phyloP scores from a whole-genome alignment of 169 alveolate species.

The Cryptosporidium xiaoi region DNA sequence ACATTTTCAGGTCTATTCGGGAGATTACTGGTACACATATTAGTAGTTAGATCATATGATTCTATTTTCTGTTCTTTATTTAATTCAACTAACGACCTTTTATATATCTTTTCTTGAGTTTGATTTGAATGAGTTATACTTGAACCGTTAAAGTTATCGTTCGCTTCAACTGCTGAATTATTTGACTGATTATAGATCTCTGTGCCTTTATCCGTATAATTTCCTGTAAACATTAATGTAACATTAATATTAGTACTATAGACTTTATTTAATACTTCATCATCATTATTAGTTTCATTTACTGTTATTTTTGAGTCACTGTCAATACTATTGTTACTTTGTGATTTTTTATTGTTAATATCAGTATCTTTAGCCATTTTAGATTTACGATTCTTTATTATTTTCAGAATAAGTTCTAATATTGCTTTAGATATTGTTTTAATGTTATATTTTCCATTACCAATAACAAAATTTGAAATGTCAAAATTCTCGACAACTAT shows the following conservation, averaged over 20 bases:
- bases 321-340: neutral
- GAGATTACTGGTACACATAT: neutral
- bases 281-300: too few relatives aligned
- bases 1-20: neutral
- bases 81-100: too few relatives aligned
- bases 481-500: slow-evolving; percentile 37
- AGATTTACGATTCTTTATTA: slow-evolving; percentile 3
- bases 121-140: too few relatives aligned
- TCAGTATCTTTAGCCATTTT: neutral
- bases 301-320: neutral
- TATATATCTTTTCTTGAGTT: too few relatives aligned
- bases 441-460: slow-evolving; percentile 31
- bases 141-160: too few relatives aligned
- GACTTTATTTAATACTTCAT: too few relatives aligned
- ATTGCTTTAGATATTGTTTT: slow-evolving; percentile 16
- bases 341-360: neutral
- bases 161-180: too few relatives aligned
- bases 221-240: too few relatives aligned
- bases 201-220: too few relatives aligned
- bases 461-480: slow-evolving; percentile 25
- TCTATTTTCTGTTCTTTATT: too few relatives aligned
- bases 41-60: neutral
- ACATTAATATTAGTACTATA: too few relatives aligned
- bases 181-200: too few relatives aligned
- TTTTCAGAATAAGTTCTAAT: slow-evolving; percentile 1